Evolutionary conservation across 192 early-diverging fungal species (phyloP).

Genomic region (Entomortierella chlamydospora): DNA sequence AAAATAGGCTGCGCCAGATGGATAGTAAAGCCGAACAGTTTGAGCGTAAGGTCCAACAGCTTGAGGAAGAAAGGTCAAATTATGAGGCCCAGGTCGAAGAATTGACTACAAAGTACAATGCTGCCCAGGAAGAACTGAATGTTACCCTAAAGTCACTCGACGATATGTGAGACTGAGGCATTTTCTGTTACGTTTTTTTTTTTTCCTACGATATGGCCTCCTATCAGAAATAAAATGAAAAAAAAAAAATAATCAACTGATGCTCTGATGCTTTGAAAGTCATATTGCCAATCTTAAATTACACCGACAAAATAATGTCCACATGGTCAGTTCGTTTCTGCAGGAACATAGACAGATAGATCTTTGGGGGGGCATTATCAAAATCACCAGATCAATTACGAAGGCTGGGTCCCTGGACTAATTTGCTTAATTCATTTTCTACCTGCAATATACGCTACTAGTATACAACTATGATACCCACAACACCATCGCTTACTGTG

Average conservation of each 20-base stretch:
- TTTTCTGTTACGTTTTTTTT: neutral
- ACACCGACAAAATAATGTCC: neutral
- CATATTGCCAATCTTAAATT: too few species aligned
- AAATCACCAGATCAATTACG: neutral
- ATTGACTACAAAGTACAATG: slow-evolving; percentile 69
- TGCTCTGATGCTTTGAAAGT: too few species aligned
- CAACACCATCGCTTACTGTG: too few species aligned
- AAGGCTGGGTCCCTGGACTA: too few species aligned
- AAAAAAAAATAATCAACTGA: too few species aligned
- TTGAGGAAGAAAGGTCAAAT: slow-evolving; percentile 75
- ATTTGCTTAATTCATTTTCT: too few species aligned
- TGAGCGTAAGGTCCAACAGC: slow-evolving; percentile 86
- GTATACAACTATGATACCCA: too few species aligned
- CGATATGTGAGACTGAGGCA: slow-evolving; percentile 79
- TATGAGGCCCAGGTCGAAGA: slow-evolving; percentile 83
- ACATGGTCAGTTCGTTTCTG: neutral
- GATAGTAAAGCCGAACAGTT: slow-evolving; percentile 88
- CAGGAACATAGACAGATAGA: neutral
- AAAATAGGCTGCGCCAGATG: slow-evolving; percentile 70
- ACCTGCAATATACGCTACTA: too few species aligned
- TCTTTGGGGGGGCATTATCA: neutral
- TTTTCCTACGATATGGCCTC: too few species aligned
- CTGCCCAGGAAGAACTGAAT: slow-evolving; percentile 79
- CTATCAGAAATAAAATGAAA: neutral
- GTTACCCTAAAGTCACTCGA: slow-evolving; percentile 79